These are phyloP conservation scores for Ceratocystis variospora DNA, from an alignment of 2,329 filamentous ascomycete species.

Conservation along the genomic window DNA sequence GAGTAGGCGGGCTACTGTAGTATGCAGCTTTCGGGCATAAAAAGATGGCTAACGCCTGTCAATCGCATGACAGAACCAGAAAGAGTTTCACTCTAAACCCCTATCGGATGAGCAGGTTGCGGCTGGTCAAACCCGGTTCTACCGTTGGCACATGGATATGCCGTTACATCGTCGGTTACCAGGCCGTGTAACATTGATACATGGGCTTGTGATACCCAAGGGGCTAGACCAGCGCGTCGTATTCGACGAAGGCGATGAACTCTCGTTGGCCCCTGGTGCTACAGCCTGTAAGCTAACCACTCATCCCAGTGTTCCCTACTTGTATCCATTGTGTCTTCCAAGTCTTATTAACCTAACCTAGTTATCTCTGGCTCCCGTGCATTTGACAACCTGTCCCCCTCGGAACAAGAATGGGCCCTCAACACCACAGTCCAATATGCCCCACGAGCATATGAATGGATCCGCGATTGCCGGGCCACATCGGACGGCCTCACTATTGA, in stretches of 20 bases:
- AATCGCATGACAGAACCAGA: slow-evolving; percentile 15
- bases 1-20: neutral
- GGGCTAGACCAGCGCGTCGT: slow-evolving; percentile 9
- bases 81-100: slow-evolving; percentile 16
- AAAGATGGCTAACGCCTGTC: no score
- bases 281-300: slow-evolving; percentile 10
- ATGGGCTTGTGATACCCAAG: slow-evolving; percentile 16
- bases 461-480: slow-evolving; percentile 16
- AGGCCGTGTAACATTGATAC: slow-evolving; percentile 18
- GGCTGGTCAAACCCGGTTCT: slow-evolving; percentile 17
- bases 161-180: slow-evolving; percentile 16
- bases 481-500: slow-evolving; percentile 15
- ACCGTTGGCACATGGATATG: slow-evolving; percentile 19
- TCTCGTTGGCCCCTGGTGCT: slow-evolving; percentile 12
- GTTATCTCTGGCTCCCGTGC: slow-evolving; percentile 16
- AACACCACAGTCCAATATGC: slow-evolving; percentile 17
- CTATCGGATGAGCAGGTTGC: slow-evolving; percentile 15
- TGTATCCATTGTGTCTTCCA: neutral
- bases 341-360: neutral
- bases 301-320: no score
- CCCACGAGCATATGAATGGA: slow-evolving; percentile 16
- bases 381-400: slow-evolving; percentile 15
- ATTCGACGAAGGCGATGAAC: slow-evolving; percentile 13
- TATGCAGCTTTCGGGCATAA: no score
- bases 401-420: slow-evolving; percentile 18